A percentile compares a stretch with the other conserved stretches of the same genome.
Conservation (phyloP, 2,329 filamentous ascomycete genomes). For the Zarea fungicola region DNA sequence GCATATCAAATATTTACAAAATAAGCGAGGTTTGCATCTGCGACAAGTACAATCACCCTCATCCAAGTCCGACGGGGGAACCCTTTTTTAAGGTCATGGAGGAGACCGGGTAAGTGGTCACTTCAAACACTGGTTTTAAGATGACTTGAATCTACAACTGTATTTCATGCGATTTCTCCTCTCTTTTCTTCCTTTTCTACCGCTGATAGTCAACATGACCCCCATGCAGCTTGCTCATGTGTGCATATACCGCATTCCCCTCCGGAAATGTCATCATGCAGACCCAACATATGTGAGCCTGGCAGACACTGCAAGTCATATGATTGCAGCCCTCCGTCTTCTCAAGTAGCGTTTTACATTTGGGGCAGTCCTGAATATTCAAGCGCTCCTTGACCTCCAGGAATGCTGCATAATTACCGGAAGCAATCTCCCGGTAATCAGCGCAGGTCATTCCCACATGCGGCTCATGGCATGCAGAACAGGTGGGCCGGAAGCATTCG, state of each 20-base stretch:
- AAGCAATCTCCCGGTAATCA: conserved; percentile 24
- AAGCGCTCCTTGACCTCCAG: conserved; percentile 27
- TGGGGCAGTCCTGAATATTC: conserved; percentile 36
- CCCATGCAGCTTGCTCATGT: conserved; percentile 22
- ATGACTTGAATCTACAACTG: too few species aligned
- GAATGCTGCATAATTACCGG: conserved; percentile 23
- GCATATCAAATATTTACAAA: too few species aligned
- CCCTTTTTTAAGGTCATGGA: too few species aligned
- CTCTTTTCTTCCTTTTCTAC: too few species aligned
- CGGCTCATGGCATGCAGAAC: conserved; percentile 29
- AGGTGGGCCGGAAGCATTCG: conserved; percentile 30
- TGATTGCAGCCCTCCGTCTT: conserved; percentile 43
- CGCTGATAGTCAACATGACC: conserved; percentile 4
- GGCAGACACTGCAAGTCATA: conserved; percentile 36
- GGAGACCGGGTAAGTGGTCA: too few species aligned
- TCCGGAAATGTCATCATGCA: conserved; percentile 34
- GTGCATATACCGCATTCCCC: conserved; percentile 18
- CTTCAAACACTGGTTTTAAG: too few species aligned
- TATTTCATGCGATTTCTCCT: too few species aligned
- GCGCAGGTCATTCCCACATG: conserved; percentile 31
- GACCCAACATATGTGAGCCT: conserved; percentile 43
- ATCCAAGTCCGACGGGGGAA: too few species aligned
- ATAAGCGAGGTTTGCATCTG: too few species aligned
- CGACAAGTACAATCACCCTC: too few species aligned
- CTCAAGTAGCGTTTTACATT: conserved; percentile 35